These are phyloP conservation scores for Tricholoma terreum DNA, from an alignment of 768 basidiomycete species.

Conservation along the genomic window DNA sequence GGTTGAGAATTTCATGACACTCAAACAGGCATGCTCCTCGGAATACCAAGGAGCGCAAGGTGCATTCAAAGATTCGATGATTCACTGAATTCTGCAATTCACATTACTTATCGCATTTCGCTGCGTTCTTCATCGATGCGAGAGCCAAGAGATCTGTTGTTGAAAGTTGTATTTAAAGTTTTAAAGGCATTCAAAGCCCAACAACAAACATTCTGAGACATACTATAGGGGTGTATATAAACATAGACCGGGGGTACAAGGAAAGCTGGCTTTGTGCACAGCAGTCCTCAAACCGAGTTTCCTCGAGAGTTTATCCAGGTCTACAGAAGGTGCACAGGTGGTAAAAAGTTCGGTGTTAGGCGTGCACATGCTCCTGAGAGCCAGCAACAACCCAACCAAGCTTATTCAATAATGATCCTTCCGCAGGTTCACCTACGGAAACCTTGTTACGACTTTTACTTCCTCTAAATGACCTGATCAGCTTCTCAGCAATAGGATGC, in stretches of 20 bases:
- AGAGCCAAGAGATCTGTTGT: conserved; percentile 76
- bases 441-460: conserved; percentile 83
- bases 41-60: conserved; percentile 76
- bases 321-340: conserved; percentile 48
- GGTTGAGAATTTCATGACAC: conserved; percentile 63
- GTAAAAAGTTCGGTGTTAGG: conserved; percentile 31
- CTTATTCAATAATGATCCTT: conserved; percentile 64
- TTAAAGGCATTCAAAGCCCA: conserved; percentile 24
- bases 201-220: conserved; percentile 25
- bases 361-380: conserved; percentile 34
- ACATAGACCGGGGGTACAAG: conserved; percentile 25
- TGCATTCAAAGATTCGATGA: conserved; percentile 84
- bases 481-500: conserved; percentile 47
- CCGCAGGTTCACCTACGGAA: conserved; percentile 82
- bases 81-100: conserved; percentile 82
- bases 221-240: conserved; percentile 21
- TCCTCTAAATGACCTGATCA: conserved; percentile 80
- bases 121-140: conserved; percentile 80
- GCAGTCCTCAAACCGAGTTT: conserved; percentile 14
- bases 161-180: conserved; percentile 37
- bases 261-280: conserved; percentile 3
- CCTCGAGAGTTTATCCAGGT: conserved; percentile 13
- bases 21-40: conserved; percentile 74
- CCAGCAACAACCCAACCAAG: conserved; percentile 31
- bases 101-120: conserved; percentile 81